Percentiles rank a stretch among this genome's conserved stretches.
phyloP scores from a whole-genome alignment of 2,329 filamentous ascomycete species.

The Penicillium concentricum region DNA sequence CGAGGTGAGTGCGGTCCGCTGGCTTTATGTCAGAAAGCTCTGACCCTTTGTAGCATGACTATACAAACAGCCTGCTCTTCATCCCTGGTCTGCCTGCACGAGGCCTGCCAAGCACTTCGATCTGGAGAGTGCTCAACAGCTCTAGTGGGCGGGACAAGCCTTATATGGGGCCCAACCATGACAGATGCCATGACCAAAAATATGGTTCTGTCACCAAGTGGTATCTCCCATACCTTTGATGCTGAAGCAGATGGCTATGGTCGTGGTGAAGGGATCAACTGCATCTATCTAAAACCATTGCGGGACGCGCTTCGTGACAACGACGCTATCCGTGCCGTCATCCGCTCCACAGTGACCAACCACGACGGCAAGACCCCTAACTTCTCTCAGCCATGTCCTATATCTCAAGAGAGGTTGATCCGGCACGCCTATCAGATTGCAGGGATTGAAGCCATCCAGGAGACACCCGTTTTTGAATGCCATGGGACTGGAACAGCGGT shows the following conservation, averaged over 20 bases:
- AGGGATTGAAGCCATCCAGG: constrained; percentile 1
- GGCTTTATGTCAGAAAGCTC: background rate
- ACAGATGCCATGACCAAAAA: constrained; percentile 18
- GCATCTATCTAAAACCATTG: constrained; percentile 49
- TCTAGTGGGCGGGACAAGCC: constrained; percentile 38
- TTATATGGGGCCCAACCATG: constrained; percentile 32
- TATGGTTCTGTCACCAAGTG: constrained; percentile 42
- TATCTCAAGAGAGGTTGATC: constrained; percentile 11
- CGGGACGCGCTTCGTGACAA: constrained; percentile 48
- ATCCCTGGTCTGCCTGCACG: constrained; percentile 36
- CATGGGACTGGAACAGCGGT: constrained; percentile 20
- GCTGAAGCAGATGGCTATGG: constrained; percentile 52
- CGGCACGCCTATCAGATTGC: background rate
- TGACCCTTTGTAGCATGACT: constrained; percentile 23
- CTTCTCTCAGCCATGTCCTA: constrained; percentile 17
- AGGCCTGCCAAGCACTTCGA: constrained; percentile 26
- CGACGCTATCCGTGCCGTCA: constrained; percentile 32
- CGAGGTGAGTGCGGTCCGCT: constrained; percentile 15
- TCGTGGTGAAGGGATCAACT: constrained; percentile 49
- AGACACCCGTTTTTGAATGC: constrained; percentile 20
- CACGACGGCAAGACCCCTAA: constrained; percentile 28
- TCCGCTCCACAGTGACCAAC: constrained; percentile 32
- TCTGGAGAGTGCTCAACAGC: constrained; percentile 24
- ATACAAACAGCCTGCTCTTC: constrained; percentile 45
- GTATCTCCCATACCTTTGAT: constrained; percentile 50